Percentiles rank a stretch among this genome's conserved stretches.
phyloP scores from a whole-genome alignment of 345 rosid genomes.

The Moricandia moricandioides region DNA sequence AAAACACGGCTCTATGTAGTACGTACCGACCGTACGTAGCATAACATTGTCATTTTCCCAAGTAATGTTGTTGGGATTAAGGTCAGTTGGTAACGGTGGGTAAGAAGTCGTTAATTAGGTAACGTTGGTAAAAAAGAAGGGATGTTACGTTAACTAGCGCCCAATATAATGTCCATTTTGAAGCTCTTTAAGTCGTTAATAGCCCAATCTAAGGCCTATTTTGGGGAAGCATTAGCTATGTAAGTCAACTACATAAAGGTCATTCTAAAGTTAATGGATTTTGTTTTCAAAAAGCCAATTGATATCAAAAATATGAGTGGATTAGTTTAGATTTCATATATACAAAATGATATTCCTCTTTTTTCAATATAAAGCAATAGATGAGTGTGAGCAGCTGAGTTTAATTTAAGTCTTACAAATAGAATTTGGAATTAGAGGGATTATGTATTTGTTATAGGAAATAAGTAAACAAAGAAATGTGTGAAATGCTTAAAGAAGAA shows the following conservation, averaged over 20 bases:
- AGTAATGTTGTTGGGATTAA: background rate
- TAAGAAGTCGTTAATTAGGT: background rate
- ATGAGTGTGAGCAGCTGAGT: conserved; percentile 5
- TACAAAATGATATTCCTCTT: background rate
- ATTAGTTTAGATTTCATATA: background rate
- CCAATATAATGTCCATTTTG: background rate
- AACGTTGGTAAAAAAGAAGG: background rate
- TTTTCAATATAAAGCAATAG: background rate
- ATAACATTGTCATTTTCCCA: background rate
- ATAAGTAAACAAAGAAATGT: conserved; percentile 4
- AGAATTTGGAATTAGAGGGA: background rate
- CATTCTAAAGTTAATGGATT: background rate
- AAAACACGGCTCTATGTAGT: background rate
- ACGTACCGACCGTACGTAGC: background rate
- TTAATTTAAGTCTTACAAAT: background rate
- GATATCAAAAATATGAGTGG: background rate
- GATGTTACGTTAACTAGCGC: background rate
- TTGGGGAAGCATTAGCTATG: background rate
- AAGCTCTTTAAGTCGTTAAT: background rate
- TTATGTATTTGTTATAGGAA: background rate
- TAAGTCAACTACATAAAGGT: background rate
- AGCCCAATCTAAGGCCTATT: background rate
- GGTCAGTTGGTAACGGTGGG: conserved; percentile 8
- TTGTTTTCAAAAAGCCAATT: background rate
- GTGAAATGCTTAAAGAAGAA: conserved; percentile 5